A percentile compares a stretch with the other conserved stretches of the same genome.
phyloP scores from a whole-genome alignment of 2,329 filamentous ascomycete species.

The Colletotrichum siamense region DNA sequence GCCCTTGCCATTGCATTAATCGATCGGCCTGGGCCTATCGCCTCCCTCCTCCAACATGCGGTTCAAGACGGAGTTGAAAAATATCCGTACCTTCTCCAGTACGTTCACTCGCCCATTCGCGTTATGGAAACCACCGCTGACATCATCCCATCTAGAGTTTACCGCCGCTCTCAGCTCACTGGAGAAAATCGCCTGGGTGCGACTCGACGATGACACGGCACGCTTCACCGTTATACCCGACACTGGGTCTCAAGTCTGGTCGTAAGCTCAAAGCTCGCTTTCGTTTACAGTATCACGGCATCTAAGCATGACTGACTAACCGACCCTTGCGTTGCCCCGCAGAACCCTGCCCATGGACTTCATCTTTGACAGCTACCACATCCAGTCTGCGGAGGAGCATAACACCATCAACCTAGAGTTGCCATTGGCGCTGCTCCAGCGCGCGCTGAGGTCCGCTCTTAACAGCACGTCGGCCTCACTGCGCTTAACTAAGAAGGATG shows the following conservation, averaged over 20 bases:
- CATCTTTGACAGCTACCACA: conserved; percentile 84
- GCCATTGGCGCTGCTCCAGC: conserved; percentile 83
- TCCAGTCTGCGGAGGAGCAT: conserved; percentile 81
- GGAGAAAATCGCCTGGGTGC: conserved; percentile 89
- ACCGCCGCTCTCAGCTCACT: conserved; percentile 68
- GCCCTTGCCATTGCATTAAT: not conserved
- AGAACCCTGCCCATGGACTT: conserved; percentile 74
- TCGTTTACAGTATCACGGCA: not conserved
- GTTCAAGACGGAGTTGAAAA: conserved; percentile 70
- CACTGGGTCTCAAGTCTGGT: conserved; percentile 95
- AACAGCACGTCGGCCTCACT: conserved; percentile 83
- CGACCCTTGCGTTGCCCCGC: not conserved
- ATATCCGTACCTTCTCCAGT: conserved; percentile 72
- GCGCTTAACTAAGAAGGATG: conserved; percentile 91
- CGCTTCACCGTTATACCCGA: conserved; percentile 97
- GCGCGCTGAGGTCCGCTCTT: conserved; percentile 88
- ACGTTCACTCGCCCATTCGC: conserved; percentile 26
- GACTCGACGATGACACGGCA: conserved; percentile 83
- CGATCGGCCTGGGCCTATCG: not conserved
- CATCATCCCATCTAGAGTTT: conserved; percentile 53
- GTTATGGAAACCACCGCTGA: not conserved
- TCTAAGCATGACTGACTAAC: not conserved
- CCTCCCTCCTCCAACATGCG: conserved; percentile 52
- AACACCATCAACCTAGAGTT: conserved; percentile 98
- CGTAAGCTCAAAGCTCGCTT: conserved; percentile 57